These are phyloP conservation scores for Colletotrichum tropicicola DNA, from an alignment of 2,329 filamentous ascomycete species.

Conservation along the genomic window DNA sequence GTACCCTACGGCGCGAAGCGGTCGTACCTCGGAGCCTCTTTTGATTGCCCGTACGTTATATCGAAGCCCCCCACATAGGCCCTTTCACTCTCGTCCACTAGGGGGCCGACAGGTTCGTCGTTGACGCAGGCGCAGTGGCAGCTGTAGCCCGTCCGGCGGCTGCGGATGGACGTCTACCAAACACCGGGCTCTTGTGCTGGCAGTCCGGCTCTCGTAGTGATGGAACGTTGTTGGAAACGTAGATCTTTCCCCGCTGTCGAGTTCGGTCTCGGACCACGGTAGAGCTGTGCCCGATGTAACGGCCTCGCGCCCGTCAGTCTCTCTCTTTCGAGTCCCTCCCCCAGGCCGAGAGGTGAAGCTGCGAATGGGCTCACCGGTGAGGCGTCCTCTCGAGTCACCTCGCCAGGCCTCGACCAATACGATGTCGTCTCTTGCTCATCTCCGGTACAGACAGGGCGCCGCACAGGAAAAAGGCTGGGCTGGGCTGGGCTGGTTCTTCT, in stretches of 20 bases:
- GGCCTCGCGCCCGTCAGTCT: background rate
- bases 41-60: slow-evolving; percentile 37
- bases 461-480: background rate
- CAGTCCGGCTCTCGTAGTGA: background rate
- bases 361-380: background rate
- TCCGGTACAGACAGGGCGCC: slow-evolving; percentile 9
- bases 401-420: background rate
- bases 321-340: background rate
- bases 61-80: slow-evolving; percentile 17
- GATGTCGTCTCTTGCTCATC: background rate
- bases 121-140: background rate
- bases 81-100: no score
- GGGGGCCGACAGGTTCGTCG: background rate
- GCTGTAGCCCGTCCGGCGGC: background rate
- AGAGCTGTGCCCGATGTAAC: slow-evolving; percentile 1
- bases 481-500: background rate
- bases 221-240: background rate
- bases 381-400: background rate
- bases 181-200: background rate
- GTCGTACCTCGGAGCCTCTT: slow-evolving; percentile 43
- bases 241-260: no score
- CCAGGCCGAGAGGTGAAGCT: background rate
- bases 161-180: slow-evolving; percentile 2
- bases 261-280: slow-evolving; percentile 14
- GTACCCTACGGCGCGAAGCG: slow-evolving; percentile 31